Conservation (phyloP, 441 rosid genomes). For the Erysimum cheiri region DNA sequence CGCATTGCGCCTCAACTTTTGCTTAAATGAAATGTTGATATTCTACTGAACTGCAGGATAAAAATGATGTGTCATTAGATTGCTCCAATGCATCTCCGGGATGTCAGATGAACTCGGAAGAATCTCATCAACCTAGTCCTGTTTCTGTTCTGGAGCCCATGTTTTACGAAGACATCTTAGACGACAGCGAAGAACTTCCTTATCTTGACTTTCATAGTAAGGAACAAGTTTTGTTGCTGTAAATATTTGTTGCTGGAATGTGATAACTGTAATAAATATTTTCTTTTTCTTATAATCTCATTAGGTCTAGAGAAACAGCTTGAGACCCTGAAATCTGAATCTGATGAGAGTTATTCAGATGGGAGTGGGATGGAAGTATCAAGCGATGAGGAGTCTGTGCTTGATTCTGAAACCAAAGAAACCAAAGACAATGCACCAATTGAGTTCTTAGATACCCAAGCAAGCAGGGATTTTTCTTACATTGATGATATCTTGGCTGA, state of each 20-base stretch:
- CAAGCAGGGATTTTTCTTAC: slow-evolving; percentile 69
- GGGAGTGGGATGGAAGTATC: slow-evolving; percentile 64
- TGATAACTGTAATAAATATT: background rate
- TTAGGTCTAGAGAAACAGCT: slow-evolving; percentile 55
- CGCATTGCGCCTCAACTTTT: slow-evolving; percentile 8
- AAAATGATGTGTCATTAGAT: slow-evolving; percentile 50
- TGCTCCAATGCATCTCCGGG: slow-evolving; percentile 52
- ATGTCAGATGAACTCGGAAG: slow-evolving; percentile 59
- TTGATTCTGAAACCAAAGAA: slow-evolving; percentile 39
- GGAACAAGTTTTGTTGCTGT: slow-evolving; percentile 30
- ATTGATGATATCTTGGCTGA: slow-evolving; percentile 65
- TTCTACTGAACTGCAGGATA: slow-evolving; percentile 46
- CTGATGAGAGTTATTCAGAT: slow-evolving; percentile 63
- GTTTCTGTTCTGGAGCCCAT: slow-evolving; percentile 78
- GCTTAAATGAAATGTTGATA: slow-evolving; percentile 10
- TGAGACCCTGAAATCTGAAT: slow-evolving; percentile 58
- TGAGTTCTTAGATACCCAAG: slow-evolving; percentile 46
- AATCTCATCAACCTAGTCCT: slow-evolving; percentile 74
- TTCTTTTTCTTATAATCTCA: slow-evolving; percentile 19
- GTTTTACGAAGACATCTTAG: slow-evolving; percentile 47
- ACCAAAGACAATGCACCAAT: slow-evolving; percentile 44
- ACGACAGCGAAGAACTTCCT: slow-evolving; percentile 44
- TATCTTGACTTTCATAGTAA: slow-evolving; percentile 53
- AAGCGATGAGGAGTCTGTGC: slow-evolving; percentile 59
- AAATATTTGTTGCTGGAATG: background rate